phyloP scores from a whole-genome alignment of 116 monocot species.

The Iris pallida region DNA sequence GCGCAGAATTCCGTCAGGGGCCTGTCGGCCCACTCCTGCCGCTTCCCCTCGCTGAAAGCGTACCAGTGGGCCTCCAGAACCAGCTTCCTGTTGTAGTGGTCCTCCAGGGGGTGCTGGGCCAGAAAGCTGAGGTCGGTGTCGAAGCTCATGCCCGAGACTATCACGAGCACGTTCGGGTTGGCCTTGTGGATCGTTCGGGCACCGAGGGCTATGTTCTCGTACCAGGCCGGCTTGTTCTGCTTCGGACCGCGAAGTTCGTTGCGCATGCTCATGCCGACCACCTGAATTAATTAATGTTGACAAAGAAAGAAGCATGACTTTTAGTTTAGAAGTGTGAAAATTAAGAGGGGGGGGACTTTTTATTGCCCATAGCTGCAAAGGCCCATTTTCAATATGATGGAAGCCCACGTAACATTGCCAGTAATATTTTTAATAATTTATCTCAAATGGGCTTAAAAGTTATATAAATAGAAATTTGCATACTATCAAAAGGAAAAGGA shows the following conservation, averaged over 20 bases:
- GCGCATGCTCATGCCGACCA: constrained; percentile 60
- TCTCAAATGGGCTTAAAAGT: no score
- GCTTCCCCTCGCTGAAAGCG: constrained; percentile 30
- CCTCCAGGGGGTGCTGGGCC: constrained; percentile 5
- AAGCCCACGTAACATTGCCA: no score
- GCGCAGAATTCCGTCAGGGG: constrained; percentile 27
- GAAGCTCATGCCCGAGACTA: constrained; percentile 51
- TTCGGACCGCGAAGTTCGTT: constrained; percentile 56
- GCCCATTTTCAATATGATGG: no score
- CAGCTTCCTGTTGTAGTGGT: constrained; percentile 23
- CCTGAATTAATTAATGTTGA: constrained; percentile 9
- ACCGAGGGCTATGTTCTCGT: constrained; percentile 32
- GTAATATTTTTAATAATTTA: no score
- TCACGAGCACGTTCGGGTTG: constrained; percentile 44
- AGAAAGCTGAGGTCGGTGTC: constrained; percentile 56
- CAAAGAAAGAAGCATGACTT: no score
- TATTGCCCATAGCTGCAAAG: no score
- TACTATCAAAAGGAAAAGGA: no score
- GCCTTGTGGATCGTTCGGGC: constrained; percentile 35
- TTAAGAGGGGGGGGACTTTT: no score
- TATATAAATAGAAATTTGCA: no score
- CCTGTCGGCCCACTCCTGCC: constrained; percentile 15
- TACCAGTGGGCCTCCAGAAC: constrained; percentile 54
- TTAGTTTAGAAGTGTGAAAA: no score
- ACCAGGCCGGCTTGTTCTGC: constrained; percentile 31